Evolutionary conservation across 116 monocot genomes (phyloP).

Genomic region (Thalassia testudinum): DNA sequence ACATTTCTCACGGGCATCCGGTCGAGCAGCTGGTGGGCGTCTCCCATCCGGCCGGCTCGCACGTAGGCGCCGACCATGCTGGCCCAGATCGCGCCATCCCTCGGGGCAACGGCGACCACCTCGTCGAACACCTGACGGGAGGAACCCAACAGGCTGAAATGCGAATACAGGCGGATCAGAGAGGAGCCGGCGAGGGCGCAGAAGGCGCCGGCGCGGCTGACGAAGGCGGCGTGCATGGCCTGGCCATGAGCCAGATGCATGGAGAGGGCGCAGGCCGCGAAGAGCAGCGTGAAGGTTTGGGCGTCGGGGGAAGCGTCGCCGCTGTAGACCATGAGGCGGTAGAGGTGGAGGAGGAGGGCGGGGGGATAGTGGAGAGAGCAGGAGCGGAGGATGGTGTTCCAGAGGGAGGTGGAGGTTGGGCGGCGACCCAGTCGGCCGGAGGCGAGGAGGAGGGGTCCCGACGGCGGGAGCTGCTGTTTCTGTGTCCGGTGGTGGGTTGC

Average conservation of each 20-base stretch:
- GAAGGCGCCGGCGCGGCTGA: conserved; percentile 13
- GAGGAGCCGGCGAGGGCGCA: conserved; percentile 13
- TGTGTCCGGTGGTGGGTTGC: conserved; percentile 5
- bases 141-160: conserved; percentile 16
- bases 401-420: conserved; percentile 20
- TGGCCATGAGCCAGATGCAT: conserved; percentile 7
- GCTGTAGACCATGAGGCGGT: conserved; percentile 17
- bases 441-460: conserved; percentile 12
- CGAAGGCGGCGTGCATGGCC: conserved; percentile 22
- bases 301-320: conserved; percentile 15
- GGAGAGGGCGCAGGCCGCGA: conserved; percentile 26
- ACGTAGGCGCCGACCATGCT: conserved; percentile 34
- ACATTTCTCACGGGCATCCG: conserved; percentile 40
- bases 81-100: conserved; percentile 38
- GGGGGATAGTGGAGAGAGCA: conserved; percentile 6
- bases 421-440: conserved; percentile 22
- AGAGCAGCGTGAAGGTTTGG: conserved; percentile 37
- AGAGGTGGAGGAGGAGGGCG: conserved; percentile 16
- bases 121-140: conserved; percentile 25
- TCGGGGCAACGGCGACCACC: conserved; percentile 2
- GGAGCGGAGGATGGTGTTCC: conserved; percentile 34
- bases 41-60: conserved; percentile 19
- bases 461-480: conserved; percentile 15
- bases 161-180: conserved; percentile 51
- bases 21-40: conserved; percentile 39